Evolutionary conservation across 2,329 filamentous ascomycete species (phyloP), one percentile per base, ranked within the genome.

Genomic region (Paracoccidioides lutzii): DNA sequence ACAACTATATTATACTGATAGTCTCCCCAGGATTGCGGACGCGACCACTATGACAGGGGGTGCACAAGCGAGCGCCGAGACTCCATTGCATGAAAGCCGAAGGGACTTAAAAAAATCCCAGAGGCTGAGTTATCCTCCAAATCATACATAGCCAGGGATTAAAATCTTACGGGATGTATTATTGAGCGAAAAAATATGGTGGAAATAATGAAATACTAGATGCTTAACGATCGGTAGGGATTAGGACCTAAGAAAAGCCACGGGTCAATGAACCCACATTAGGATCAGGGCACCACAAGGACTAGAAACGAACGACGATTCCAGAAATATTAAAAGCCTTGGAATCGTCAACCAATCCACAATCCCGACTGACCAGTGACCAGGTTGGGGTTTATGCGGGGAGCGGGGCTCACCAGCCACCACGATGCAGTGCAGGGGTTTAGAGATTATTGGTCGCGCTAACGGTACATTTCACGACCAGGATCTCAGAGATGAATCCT

Each of bases 301-400:
- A 49, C 8, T 49, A 9, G 9, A 14, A 22, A 22, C 22, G 15
- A 49, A 33, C 14, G n/a, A 44, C 32, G 22, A 28, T 53, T 53
- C 52, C 52, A 53, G 52, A 53, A 53, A 30, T 42, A 37, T 53
- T 53, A 41, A 40, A 53, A 42, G 52, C 41, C n/a, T n/a, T 15
- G n/a, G 22, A 37, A 28, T 6, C 10, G 33, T 28, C 45, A 46
- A 46, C 22, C 7, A 30, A 32, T 41, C 35, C 52, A 32, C 33
- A 32, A 41, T 44, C 41, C 32, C 52, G 28, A 44, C 41, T 30
- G 10, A 44, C 40, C 9, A 53, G 28, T 12, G 42, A 30, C 10
- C 41, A n/a, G 33, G 45, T 32, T 41, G 14, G 30, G 41, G 9
- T 53, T 10, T 30, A 44, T 30, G 52, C 42, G 52, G 52, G 52